phyloP scores from a whole-genome alignment of 108 stramenopile genomes.

The Epithemia pelagica region DNA sequence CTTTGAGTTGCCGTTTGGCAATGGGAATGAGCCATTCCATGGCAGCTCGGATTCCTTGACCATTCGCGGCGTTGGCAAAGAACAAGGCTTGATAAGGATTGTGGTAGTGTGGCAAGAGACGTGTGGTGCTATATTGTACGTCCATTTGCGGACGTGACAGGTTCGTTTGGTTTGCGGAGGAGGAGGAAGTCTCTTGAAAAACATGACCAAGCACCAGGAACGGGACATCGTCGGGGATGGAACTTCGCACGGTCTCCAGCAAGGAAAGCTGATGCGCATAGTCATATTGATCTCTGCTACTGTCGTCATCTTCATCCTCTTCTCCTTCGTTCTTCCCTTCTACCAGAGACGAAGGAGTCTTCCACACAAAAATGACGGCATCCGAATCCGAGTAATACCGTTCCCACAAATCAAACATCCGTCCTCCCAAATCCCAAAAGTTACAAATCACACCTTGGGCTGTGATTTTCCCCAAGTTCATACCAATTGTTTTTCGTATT shows the following conservation, averaged over 20 bases:
- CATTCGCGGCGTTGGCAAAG: conserved; percentile 69
- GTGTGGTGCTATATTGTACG: conserved; percentile 17
- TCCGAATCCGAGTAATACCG: conserved; percentile 75
- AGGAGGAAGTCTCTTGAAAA: conserved; percentile 9
- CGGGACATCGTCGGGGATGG: conserved; percentile 41
- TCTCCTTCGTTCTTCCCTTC: conserved; percentile 28
- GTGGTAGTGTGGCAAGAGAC: conserved; percentile 37
- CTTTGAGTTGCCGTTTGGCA: conserved; percentile 37
- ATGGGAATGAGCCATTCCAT: conserved; percentile 65
- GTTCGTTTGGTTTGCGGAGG: not conserved
- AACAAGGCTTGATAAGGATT: conserved; percentile 39
- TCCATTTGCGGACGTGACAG: conserved; percentile 11
- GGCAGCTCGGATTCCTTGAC: conserved; percentile 63
- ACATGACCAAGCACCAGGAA: conserved; percentile 43
- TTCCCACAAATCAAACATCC: conserved; percentile 70
- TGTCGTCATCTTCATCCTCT: conserved; percentile 13
- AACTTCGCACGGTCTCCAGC: conserved; percentile 28
- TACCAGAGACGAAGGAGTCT: conserved; percentile 12
- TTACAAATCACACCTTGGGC: conserved; percentile 59
- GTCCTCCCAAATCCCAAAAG: conserved; percentile 72
- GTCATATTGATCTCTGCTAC: not conserved
- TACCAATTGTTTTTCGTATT: conserved; percentile 77
- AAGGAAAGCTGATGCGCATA: conserved; percentile 26
- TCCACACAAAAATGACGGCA: conserved; percentile 68
- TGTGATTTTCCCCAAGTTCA: conserved; percentile 61